These are phyloP conservation scores for Stephanodiscus triporus DNA, from an alignment of 108 stramenopile genomes.

Conservation along the genomic window DNA sequence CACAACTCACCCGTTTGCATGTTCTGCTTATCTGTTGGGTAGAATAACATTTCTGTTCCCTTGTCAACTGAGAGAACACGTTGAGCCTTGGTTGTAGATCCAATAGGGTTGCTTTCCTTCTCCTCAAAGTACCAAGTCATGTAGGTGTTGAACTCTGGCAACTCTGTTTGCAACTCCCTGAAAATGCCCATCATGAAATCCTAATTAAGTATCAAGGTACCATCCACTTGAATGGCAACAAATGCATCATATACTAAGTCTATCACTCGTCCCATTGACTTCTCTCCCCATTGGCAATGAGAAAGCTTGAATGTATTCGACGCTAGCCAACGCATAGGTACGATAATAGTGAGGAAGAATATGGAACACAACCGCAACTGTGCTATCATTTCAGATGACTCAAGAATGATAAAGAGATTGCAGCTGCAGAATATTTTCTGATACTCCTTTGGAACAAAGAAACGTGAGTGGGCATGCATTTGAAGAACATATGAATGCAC, in stretches of 20 bases:
- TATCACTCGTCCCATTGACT: slow-evolving; percentile 24
- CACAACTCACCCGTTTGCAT: not conserved
- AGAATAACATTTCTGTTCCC: too few relatives aligned
- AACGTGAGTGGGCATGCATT: too few relatives aligned
- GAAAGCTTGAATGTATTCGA: slow-evolving; percentile 13
- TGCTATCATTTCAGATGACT: slow-evolving; percentile 7
- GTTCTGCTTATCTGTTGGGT: too few relatives aligned
- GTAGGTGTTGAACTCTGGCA: slow-evolving; percentile 3
- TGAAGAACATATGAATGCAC: too few relatives aligned
- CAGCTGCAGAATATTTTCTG: slow-evolving; percentile 1
- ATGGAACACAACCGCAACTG: slow-evolving; percentile 13
- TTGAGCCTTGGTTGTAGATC: not conserved
- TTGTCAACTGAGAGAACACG: too few relatives aligned
- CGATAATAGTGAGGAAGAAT: slow-evolving; percentile 7
- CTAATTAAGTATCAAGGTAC: not conserved
- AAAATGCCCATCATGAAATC: slow-evolving; percentile 13
- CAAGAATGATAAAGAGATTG: not conserved
- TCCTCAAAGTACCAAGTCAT: not conserved
- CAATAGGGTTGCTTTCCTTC: not conserved
- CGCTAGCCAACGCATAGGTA: slow-evolving; percentile 20
- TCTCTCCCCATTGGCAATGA: slow-evolving; percentile 14
- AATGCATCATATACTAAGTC: slow-evolving; percentile 6
- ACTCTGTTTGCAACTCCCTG: too few relatives aligned
- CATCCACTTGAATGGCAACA: slow-evolving; percentile 12
- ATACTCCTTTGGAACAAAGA: too few relatives aligned